Conservation (phyloP, 192 early-diverging fungal genomes). For the Backusella sp. region DNA sequence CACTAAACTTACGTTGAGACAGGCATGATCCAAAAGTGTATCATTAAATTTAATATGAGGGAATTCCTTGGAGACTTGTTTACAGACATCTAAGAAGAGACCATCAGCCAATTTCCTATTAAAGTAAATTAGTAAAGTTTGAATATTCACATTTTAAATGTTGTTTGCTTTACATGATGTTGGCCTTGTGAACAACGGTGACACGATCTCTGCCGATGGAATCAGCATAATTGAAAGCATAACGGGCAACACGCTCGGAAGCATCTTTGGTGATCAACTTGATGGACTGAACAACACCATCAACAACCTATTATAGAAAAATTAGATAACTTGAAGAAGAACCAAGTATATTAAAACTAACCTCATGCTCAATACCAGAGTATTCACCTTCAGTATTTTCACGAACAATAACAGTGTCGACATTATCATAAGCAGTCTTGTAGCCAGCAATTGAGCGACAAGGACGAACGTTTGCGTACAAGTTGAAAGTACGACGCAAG, state of each 20-base stretch:
- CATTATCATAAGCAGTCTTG: conserved; percentile 93
- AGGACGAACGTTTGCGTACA: conserved; percentile 97
- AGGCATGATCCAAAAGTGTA: conserved; percentile 89
- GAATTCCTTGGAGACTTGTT: conserved; percentile 86
- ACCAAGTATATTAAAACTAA: not conserved
- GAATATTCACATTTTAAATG: not conserved
- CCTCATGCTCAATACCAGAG: conserved; percentile 95
- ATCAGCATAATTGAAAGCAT: conserved; percentile 92
- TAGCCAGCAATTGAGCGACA: conserved; percentile 94
- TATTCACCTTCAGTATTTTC: conserved; percentile 99
- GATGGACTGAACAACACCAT: conserved; percentile 97
- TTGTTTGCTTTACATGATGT: conserved; percentile 62
- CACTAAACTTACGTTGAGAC: conserved; percentile 51
- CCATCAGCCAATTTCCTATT: conserved; percentile 88
- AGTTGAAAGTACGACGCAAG: conserved; percentile 90
- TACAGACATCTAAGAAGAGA: conserved; percentile 88
- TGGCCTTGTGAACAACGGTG: conserved; percentile 98
- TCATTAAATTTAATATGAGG: conserved; percentile 90
- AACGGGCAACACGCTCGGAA: conserved; percentile 84
- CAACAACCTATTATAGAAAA: conserved; percentile 55
- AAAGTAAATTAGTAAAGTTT: not conserved
- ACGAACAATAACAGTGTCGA: conserved; percentile 95
- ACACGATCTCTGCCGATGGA: conserved; percentile 87
- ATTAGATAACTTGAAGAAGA: not conserved
- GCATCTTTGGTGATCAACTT: conserved; percentile 97